Percentiles rank a stretch among this genome's conserved stretches.
phyloP scores from a whole-genome alignment of 345 rosid species.

The Eucalyptus albens region DNA sequence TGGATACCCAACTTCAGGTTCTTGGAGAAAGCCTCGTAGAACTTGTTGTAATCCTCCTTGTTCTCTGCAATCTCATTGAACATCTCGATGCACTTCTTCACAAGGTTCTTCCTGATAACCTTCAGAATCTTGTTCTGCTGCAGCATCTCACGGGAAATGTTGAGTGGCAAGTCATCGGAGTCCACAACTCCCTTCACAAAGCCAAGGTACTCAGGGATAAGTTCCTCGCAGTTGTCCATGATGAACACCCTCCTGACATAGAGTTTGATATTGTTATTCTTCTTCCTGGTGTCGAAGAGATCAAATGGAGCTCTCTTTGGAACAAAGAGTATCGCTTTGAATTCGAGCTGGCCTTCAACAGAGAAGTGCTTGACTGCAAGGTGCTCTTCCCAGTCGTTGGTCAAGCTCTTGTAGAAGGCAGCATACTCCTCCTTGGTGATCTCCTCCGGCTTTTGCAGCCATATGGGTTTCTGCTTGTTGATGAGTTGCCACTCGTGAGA shows the following conservation, averaged over 20 bases:
- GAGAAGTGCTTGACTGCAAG: conserved; percentile 85
- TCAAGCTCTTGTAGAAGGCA: conserved; percentile 77
- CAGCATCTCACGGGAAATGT: conserved; percentile 83
- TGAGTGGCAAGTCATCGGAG: conserved; percentile 85
- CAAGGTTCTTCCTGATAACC: conserved; percentile 85
- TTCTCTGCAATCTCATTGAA: conserved; percentile 84
- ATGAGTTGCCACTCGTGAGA: conserved; percentile 81
- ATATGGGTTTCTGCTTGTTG: conserved; percentile 89
- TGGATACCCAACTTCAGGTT: conserved; percentile 81
- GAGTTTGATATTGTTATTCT: conserved; percentile 77
- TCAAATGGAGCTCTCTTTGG: conserved; percentile 87
- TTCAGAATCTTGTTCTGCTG: conserved; percentile 95
- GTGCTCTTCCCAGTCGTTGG: conserved; percentile 87
- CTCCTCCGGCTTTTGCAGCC: conserved; percentile 91
- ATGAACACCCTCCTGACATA: conserved; percentile 85
- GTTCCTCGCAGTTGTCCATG: conserved; percentile 92
- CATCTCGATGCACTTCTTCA: conserved; percentile 90
- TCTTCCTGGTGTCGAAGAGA: conserved; percentile 77
- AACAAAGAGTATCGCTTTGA: conserved; percentile 71
- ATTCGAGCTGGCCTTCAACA: conserved; percentile 91
- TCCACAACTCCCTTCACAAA: conserved; percentile 88
- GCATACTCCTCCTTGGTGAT: conserved; percentile 84
- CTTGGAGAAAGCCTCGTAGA: conserved; percentile 82
- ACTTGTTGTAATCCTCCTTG: conserved; percentile 78
- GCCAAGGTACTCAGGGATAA: conserved; percentile 72